phyloP scores from a whole-genome alignment of 2,329 filamentous ascomycete species.

The Clonostachys chloroleuca region DNA sequence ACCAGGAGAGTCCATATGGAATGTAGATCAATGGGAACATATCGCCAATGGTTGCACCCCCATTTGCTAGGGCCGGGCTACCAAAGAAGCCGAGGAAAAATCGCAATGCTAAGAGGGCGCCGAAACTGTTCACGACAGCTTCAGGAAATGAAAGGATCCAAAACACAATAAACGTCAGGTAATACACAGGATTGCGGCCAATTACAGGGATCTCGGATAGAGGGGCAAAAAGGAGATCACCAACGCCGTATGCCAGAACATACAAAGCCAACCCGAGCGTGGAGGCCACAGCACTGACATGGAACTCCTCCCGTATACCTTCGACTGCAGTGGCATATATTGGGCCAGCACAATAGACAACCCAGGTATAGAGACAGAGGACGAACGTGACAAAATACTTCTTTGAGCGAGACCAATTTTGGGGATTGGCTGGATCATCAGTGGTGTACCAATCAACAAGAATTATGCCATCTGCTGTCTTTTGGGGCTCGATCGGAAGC shows the following conservation, averaged over 20 bases:
- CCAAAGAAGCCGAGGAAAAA: constrained; percentile 45
- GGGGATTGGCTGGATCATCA: constrained; percentile 45
- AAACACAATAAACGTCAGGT: constrained; percentile 53
- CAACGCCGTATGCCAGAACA: constrained; percentile 28
- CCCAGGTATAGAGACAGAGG: constrained; percentile 46
- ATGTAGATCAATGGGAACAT: constrained; percentile 26
- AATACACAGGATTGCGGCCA: constrained; percentile 53
- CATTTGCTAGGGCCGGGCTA: constrained; percentile 17
- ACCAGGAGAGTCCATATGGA: constrained; percentile 36
- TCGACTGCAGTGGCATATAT: constrained; percentile 30
- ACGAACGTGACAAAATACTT: constrained; percentile 26
- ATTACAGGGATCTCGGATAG: constrained; percentile 53
- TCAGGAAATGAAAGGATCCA: constrained; percentile 49
- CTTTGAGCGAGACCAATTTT: constrained; percentile 38
- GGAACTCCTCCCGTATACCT: constrained; percentile 44
- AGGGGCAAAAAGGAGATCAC: constrained; percentile 52
- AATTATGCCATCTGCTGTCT: background rate
- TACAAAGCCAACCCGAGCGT: constrained; percentile 52
- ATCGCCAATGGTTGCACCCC: constrained; percentile 17
- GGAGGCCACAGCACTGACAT: constrained; percentile 37
- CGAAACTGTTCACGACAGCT: constrained; percentile 47
- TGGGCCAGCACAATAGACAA: constrained; percentile 24
- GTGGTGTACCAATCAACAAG: constrained; percentile 33
- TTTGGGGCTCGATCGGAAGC: too few relatives aligned
- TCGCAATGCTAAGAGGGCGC: constrained; percentile 44